Evolutionary conservation across 2,329 filamentous ascomycete species (phyloP).

Genomic region (Ophiostoma ulmi): DNA sequence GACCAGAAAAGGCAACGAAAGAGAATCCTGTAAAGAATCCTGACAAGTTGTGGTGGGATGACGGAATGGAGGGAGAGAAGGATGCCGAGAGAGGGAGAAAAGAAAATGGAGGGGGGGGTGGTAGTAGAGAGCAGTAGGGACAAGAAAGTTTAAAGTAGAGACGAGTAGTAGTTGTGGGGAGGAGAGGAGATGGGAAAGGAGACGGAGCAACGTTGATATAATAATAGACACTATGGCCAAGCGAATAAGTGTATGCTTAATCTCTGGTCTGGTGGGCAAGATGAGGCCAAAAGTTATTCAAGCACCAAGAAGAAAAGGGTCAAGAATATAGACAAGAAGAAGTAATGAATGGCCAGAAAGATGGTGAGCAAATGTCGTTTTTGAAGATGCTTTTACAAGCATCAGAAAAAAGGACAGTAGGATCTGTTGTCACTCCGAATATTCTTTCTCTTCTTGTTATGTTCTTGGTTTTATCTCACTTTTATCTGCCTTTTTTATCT

Average conservation of each 20-base stretch:
- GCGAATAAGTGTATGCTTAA: background rate
- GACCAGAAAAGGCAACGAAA: constrained; percentile 3
- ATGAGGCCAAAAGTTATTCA: background rate
- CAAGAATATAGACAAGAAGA: background rate
- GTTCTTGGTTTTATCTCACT: background rate
- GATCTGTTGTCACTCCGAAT: background rate
- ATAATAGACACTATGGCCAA: constrained; percentile 7
- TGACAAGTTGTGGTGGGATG: constrained; percentile 13
- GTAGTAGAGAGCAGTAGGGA: constrained; percentile 8
- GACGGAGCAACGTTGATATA: constrained; percentile 5
- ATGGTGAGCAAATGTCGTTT: constrained; percentile 10
- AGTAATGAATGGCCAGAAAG: background rate
- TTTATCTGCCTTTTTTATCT: background rate
- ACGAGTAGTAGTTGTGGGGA: constrained; percentile 1
- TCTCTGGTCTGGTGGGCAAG: constrained; percentile 5
- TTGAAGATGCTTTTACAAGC: background rate
- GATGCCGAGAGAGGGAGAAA: constrained; percentile 10
- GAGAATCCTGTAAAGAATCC: background rate
- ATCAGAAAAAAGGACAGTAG: background rate
- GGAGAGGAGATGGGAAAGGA: constrained; percentile 7
- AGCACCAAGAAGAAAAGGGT: background rate
- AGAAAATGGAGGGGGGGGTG: background rate
- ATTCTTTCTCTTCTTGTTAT: background rate
- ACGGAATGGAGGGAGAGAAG: constrained; percentile 20
- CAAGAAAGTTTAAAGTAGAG: background rate